Base-by-base conservation (phyloP, 2,329 filamentous ascomycete species). In the Cadophora sp. region DNA sequence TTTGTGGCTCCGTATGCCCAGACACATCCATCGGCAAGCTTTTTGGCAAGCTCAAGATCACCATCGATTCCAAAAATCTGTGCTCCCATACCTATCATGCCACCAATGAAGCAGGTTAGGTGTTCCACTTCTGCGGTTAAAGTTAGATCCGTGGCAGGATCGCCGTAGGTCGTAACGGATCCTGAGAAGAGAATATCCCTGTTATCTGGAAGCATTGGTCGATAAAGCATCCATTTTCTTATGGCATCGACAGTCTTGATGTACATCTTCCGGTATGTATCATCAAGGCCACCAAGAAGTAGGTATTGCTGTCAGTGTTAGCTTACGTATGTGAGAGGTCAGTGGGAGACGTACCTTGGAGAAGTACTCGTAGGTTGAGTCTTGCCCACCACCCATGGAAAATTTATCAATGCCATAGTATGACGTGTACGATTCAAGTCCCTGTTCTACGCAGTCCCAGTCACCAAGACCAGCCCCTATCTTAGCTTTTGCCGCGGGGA, bases 131-230 rank as follows among this genome's bases (percentile, higher is more conserved):
- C 77, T 16, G 73, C 64, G 46, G 55, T 81, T 29, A 77, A 68
- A 79, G 67, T 72, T 31, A 70, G 34, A 70, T 91, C 86, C 16
- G 83, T 83, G 24, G 64, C 69, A 14, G 82, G 76, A 11, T 83
- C 79, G 16, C 83, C 83, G 1, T 74, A 77, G 11, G 85, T 83
- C 58, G 77, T 81, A n/a, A 87, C 78, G 72, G 88, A 89, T 27
- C 91, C 91, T 0, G 92, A 87, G 69, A 96, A 88, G 2, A 96
- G 84, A n/a, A 96, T 86, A 68, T 95, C 87, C 62, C 86, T 86
- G 64, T 87, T 83, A 7, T 85, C 82, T 7, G 88, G 86, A 24
- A 89, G 86, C 87, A 96, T 91, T 0, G 94, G 93, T 5, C 91
- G 86, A 80, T 88, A 97, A 67, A 97, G 87, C 11, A 97, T 84